Base-by-base conservation (phyloP, 2,329 filamentous ascomycete species). In the Xylariomycetidae sp. region DNA sequence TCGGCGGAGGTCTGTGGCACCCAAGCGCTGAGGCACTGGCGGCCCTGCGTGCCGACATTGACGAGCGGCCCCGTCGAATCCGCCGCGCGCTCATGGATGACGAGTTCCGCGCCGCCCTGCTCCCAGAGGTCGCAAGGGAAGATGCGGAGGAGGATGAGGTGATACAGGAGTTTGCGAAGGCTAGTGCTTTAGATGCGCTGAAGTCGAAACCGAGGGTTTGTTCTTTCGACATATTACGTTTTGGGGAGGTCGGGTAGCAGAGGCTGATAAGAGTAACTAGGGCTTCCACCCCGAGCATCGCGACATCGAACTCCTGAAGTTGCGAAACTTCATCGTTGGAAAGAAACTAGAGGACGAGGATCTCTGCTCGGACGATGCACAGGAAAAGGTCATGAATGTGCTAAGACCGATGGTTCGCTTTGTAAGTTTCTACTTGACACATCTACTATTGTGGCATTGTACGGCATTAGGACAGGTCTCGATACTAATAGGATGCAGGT, bases 151-250 rank as follows among this genome's bases (percentile, higher is more conserved):
- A 77, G 24, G 18, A 23, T 12, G 10, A 4, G 4, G 25, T 22
- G 19, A n/a, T 92, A 5, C 70, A 75, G 44, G 82, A 82, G 1
- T 94, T 95, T 58, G 70, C 74, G 15, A 68, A 66, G 26, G 66
- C 71, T 46, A 95, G 94, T 50, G 64, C 74, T 43, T 76, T 79
- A 38, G 82, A 76, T 40, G 86, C 87, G 10, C 67, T 95, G 31
- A 94, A 93, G 68, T 90, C 77, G 23, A 81, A 82, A 53, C 89
- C 89, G 4, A 90, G 89, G 76, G 86, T 87, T 58, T 57, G 72
- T 32, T 6, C 29, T 24, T 6, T 18, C 27, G 12, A 6, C 25
- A 4, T 28, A 22, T 39, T 31, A 15, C 24, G 29, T 34, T 38
- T 19, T 28, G 35, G 18, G 35, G 25, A 17, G 20, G 29, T 26